A percentile compares a stretch with the other conserved stretches of the same genome.
These are phyloP conservation scores for Salix purpurea DNA, from an alignment of 345 rosid species.

Conservation along the genomic window DNA sequence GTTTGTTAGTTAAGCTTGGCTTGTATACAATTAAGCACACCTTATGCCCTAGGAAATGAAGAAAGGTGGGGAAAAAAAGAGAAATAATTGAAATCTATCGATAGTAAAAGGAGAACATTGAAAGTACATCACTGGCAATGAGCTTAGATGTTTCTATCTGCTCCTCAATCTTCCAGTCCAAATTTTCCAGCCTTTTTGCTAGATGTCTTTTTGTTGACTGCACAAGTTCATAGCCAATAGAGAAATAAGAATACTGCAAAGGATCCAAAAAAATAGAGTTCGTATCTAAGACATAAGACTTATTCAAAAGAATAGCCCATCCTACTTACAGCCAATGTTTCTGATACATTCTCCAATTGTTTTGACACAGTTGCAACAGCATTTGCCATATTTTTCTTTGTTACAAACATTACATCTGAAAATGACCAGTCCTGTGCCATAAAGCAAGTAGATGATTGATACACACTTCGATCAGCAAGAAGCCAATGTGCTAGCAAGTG, in stretches of 20 bases:
- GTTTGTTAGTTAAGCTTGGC: not conserved
- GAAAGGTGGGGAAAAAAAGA: not conserved
- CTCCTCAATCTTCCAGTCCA: slow-evolving; percentile 89
- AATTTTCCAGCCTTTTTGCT: slow-evolving; percentile 57
- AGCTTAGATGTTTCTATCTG: slow-evolving; percentile 63
- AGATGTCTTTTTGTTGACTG: slow-evolving; percentile 88
- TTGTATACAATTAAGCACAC: not conserved
- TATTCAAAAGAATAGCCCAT: not conserved
- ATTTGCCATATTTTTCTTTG: slow-evolving; percentile 80
- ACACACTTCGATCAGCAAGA: not conserved
- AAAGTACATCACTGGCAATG: slow-evolving; percentile 55
- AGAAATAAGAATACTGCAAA: slow-evolving; percentile 9
- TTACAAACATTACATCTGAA: slow-evolving; percentile 84
- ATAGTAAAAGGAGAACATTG: not conserved
- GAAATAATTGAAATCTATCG: not conserved
- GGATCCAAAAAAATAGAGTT: not conserved
- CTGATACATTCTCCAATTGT: slow-evolving; percentile 74
- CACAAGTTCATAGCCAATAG: slow-evolving; percentile 14
- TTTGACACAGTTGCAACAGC: slow-evolving; percentile 73
- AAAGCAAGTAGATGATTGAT: slow-evolving; percentile 4
- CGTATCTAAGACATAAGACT: not conserved
- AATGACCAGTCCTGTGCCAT: slow-evolving; percentile 75
- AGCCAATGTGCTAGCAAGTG: slow-evolving; percentile 4
- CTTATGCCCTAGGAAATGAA: not conserved
- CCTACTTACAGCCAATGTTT: slow-evolving; percentile 63